These are phyloP conservation scores for Jaapia argillacea DNA, from an alignment of 768 basidiomycete genomes.

Conservation along the genomic window DNA sequence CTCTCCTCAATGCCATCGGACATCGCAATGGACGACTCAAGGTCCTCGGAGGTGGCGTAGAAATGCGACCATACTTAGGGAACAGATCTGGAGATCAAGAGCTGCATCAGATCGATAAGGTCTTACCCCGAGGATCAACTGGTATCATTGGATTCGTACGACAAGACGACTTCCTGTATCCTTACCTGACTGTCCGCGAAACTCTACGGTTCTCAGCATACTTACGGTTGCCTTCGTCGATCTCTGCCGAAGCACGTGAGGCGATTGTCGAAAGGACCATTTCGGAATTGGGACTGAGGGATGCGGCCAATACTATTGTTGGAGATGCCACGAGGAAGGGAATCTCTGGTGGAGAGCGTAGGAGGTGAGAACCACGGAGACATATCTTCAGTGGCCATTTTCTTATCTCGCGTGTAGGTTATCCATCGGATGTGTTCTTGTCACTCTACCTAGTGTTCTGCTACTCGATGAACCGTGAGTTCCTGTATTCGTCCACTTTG, in stretches of 20 bases:
- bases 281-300: constrained; percentile 30
- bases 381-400: neutral
- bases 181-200: constrained; percentile 28
- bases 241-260: constrained; percentile 14
- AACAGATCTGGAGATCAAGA: neutral
- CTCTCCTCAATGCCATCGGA: neutral
- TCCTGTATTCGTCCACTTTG: neutral
- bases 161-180: constrained; percentile 28
- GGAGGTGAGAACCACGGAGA: constrained; percentile 10
- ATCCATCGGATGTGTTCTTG: constrained; percentile 33
- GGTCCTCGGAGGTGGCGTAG: neutral
- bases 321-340: constrained; percentile 33
- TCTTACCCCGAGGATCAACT: constrained; percentile 2
- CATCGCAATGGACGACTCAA: neutral
- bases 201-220: constrained; percentile 27
- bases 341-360: constrained; percentile 35
- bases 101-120: neutral
- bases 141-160: constrained; percentile 27
- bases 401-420: constrained; percentile 16
- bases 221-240: constrained; percentile 24
- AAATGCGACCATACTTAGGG: neutral
- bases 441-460: constrained; percentile 32
- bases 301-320: constrained; percentile 31
- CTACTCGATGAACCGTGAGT: constrained; percentile 29
- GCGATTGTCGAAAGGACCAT: constrained; percentile 34